phyloP scores from a whole-genome alignment of 2,329 filamentous ascomycete genomes.

The Aspergillus fischeri region DNA sequence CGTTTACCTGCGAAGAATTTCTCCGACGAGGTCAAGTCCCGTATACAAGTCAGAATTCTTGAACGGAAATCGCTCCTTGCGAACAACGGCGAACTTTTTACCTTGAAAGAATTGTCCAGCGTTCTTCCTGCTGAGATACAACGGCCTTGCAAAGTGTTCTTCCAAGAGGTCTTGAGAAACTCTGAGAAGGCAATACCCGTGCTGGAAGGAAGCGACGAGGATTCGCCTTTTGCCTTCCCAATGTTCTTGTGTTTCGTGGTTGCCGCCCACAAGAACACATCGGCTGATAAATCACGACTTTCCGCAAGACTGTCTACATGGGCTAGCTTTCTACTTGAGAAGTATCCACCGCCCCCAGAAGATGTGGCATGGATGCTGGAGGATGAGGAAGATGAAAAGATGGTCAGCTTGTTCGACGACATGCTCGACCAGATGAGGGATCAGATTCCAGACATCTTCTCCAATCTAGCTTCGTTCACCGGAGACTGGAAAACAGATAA shows the following conservation, averaged over 20 bases:
- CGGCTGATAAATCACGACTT: slow-evolving; percentile 17
- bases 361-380: slow-evolving; percentile 29
- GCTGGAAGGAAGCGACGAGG: slow-evolving; percentile 16
- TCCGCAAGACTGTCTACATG: slow-evolving; percentile 33
- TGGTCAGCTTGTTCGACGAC: slow-evolving; percentile 20
- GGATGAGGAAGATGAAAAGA: slow-evolving; percentile 25
- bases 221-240: slow-evolving; percentile 25
- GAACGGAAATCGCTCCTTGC: slow-evolving; percentile 30
- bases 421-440: slow-evolving; percentile 16
- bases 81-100: slow-evolving; percentile 36
- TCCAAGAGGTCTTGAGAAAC: slow-evolving; percentile 19
- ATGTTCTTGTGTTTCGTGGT: slow-evolving; percentile 33
- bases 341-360: slow-evolving; percentile 29
- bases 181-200: slow-evolving; percentile 17
- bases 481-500: slow-evolving; percentile 20
- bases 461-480: slow-evolving; percentile 13
- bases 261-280: slow-evolving; percentile 18
- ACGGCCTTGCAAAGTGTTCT: slow-evolving; percentile 18
- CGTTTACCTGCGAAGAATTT: slow-evolving; percentile 29
- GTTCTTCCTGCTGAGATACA: slow-evolving; percentile 28
- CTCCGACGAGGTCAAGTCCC: slow-evolving; percentile 22
- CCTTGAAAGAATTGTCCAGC: slow-evolving; percentile 25
- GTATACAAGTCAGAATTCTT: slow-evolving; percentile 29
- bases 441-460: slow-evolving; percentile 10
- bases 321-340: slow-evolving; percentile 32